phyloP scores from a whole-genome alignment of 306 rosid genomes.

The Geum urbanum region DNA sequence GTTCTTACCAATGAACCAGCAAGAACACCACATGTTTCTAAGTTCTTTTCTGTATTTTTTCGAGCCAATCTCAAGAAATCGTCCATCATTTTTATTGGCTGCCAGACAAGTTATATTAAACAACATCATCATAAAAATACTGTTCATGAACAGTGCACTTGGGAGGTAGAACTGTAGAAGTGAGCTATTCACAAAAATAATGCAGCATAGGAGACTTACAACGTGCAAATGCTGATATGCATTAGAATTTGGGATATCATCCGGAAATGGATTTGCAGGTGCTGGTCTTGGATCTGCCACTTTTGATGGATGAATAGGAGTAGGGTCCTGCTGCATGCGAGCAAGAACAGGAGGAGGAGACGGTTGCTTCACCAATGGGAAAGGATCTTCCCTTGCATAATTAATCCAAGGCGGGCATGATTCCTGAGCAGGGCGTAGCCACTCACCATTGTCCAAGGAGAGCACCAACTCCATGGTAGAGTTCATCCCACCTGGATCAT shows the following conservation, averaged over 20 bases:
- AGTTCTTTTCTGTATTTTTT: slow-evolving; percentile 70
- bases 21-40: slow-evolving; percentile 95
- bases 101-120: slow-evolving; percentile 28
- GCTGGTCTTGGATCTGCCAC: slow-evolving; percentile 99
- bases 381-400: slow-evolving; percentile 57
- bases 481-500: slow-evolving; percentile 40
- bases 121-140: slow-evolving; percentile 19
- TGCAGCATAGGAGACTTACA: slow-evolving; percentile 43
- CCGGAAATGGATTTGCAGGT: slow-evolving; percentile 55
- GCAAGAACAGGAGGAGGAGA: slow-evolving; percentile 95
- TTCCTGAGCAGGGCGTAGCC: slow-evolving; percentile 53
- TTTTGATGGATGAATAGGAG: slow-evolving; percentile 75
- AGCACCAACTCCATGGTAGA: slow-evolving; percentile 84
- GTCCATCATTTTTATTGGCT: slow-evolving; percentile 94
- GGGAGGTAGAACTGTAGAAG: no score
- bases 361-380: slow-evolving; percentile 70
- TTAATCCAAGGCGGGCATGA: slow-evolving; percentile 42
- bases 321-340: slow-evolving; percentile 47
- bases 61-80: slow-evolving; percentile 87
- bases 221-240: slow-evolving; percentile 75
- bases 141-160: slow-evolving; percentile 5
- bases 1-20: slow-evolving; percentile 89
- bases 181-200: not conserved
- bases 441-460: slow-evolving; percentile 80
- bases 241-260: slow-evolving; percentile 48